phyloP scores from a whole-genome alignment of 2,329 filamentous ascomycete species.

The Colletotrichum viniferum region DNA sequence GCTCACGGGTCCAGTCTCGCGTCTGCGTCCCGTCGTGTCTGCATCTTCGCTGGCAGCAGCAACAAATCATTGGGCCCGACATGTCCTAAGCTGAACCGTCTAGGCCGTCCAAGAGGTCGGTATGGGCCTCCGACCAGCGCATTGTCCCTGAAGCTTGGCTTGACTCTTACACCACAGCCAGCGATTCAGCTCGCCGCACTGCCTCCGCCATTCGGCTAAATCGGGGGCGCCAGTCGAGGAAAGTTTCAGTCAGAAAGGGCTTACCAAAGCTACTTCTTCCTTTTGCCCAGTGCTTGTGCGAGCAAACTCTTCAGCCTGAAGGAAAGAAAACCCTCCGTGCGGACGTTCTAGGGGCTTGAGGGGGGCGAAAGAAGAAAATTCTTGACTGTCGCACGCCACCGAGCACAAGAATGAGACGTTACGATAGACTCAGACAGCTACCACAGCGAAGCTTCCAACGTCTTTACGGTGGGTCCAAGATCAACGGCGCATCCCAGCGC shows the following conservation, averaged over 20 bases:
- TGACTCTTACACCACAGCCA: not conserved
- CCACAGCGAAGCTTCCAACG: not conserved
- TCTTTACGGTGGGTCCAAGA: conserved; percentile 3
- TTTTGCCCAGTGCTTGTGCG: not conserved
- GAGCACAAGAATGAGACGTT: conserved; percentile 4
- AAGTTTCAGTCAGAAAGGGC: not conserved
- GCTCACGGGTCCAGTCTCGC: not conserved
- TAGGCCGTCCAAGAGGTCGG: not conserved
- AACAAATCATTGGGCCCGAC: not conserved
- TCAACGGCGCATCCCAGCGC: not conserved
- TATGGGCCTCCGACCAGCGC: not conserved
- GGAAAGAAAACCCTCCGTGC: not conserved
- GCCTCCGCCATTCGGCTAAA: not conserved
- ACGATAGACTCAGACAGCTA: not conserved
- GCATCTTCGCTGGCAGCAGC: not conserved
- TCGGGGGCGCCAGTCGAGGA: too few relatives aligned
- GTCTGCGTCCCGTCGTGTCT: not conserved
- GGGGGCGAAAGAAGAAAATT: not conserved
- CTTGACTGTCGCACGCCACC: not conserved
- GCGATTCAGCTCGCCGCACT: not conserved
- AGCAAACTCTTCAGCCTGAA: not conserved
- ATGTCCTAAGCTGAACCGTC: not conserved
- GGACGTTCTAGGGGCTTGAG: not conserved
- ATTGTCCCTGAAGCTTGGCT: not conserved
- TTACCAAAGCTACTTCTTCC: not conserved